A percentile compares a stretch with the other conserved stretches of the same genome.
Conservation (phyloP, 2,329 filamentous ascomycete species). For the Cordyceps tenuipes region DNA sequence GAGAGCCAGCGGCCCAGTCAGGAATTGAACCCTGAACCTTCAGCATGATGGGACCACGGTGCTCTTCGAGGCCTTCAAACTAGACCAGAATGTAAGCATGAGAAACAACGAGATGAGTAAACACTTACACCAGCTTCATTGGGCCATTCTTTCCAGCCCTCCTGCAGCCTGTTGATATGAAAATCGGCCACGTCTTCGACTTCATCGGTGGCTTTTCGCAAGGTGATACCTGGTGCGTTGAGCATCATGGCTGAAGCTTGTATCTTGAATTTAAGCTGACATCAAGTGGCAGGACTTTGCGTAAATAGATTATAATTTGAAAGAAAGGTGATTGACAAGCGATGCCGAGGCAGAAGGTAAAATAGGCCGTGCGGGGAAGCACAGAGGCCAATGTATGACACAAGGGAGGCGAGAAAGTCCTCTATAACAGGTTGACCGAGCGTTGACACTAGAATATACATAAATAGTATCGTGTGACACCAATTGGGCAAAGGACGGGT, state of each 20-base stretch:
- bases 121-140: slow-evolving; percentile 29
- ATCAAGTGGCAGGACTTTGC: neutral
- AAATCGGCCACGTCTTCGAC: slow-evolving; percentile 5
- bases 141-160: slow-evolving; percentile 26
- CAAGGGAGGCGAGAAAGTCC: neutral
- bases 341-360: neutral
- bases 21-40: slow-evolving; percentile 59
- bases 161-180: slow-evolving; percentile 5
- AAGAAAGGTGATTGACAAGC: neutral
- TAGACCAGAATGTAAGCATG: slow-evolving; percentile 24
- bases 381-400: neutral
- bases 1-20: slow-evolving; percentile 57
- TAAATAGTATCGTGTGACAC: neutral
- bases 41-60: slow-evolving; percentile 56
- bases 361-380: neutral
- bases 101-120: neutral
- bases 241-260: slow-evolving; percentile 2
- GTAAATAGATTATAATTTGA: neutral
- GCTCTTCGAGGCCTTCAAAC: slow-evolving; percentile 62
- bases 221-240: neutral
- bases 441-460: neutral
- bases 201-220: slow-evolving; percentile 4
- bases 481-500: neutral
- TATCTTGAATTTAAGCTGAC: neutral
- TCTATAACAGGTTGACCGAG: neutral